phyloP scores from a whole-genome alignment of 257 asterid genomes.

The Fraxinus quadrangulata region DNA sequence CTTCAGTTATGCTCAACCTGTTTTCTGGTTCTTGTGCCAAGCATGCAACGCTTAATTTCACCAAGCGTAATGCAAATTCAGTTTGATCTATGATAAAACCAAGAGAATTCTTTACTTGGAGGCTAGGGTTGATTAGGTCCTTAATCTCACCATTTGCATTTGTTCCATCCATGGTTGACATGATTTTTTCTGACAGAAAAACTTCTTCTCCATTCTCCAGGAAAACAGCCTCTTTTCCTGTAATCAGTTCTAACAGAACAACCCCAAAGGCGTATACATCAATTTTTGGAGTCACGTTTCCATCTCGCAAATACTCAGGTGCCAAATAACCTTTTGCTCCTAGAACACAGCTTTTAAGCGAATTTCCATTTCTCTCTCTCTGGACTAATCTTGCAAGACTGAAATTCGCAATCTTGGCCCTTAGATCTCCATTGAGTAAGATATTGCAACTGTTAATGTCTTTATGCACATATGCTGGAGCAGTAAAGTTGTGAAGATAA shows the following conservation, averaged over 20 bases:
- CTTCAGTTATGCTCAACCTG: slow-evolving; percentile 53
- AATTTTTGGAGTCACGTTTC: slow-evolving; percentile 46
- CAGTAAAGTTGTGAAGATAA: slow-evolving; percentile 68
- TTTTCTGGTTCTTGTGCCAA: slow-evolving; percentile 45
- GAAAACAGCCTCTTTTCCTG: slow-evolving; percentile 54
- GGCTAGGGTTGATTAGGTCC: slow-evolving; percentile 47
- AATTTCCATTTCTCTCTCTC: slow-evolving; percentile 23
- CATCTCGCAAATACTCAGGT: slow-evolving; percentile 51
- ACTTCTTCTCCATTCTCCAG: slow-evolving; percentile 43
- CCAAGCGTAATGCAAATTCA: slow-evolving; percentile 47
- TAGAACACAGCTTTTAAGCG: slow-evolving; percentile 24
- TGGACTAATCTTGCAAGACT: slow-evolving; percentile 43
- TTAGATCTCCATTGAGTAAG: slow-evolving; percentile 44
- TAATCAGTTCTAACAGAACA: slow-evolving; percentile 58
- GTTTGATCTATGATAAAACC: slow-evolving; percentile 58
- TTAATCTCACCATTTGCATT: slow-evolving; percentile 25
- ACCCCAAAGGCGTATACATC: slow-evolving; percentile 75
- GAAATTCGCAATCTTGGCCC: slow-evolving; percentile 71
- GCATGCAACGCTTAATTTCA: slow-evolving; percentile 50
- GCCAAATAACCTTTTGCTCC: slow-evolving; percentile 64
- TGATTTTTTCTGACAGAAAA: slow-evolving; percentile 37
- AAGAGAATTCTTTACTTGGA: slow-evolving; percentile 57
- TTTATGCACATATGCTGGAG: slow-evolving; percentile 67
- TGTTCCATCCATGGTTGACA: slow-evolving; percentile 28
- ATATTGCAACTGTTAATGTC: slow-evolving; percentile 52